Evolutionary conservation across 2,329 filamentous ascomycete species (phyloP).

Genomic region (Simplicillium aogashimaense): DNA sequence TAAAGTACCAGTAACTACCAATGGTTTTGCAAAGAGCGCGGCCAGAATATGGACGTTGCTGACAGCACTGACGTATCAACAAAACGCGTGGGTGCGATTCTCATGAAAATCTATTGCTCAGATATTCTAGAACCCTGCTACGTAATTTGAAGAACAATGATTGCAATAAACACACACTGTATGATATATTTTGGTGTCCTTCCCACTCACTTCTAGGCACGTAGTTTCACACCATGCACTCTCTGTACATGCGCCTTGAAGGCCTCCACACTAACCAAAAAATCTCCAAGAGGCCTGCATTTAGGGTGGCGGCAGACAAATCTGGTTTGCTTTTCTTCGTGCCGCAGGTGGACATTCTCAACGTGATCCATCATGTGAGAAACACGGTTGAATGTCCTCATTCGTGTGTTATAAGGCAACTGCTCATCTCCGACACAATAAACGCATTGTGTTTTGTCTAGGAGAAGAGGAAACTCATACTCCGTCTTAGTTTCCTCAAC

Average conservation of each 20-base stretch:
- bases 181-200: no score
- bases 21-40: no score
- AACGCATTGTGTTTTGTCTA: conserved; percentile 6
- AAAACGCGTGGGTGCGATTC: no score
- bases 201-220: not conserved
- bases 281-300: conserved; percentile 5
- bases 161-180: no score
- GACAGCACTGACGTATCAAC: no score
- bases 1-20: no score
- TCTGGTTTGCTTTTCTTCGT: not conserved
- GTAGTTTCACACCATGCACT: conserved; percentile 5
- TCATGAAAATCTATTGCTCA: no score
- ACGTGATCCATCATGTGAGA: conserved; percentile 7
- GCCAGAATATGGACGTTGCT: no score
- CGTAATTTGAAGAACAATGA: no score
- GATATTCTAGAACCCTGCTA: no score
- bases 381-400: conserved; percentile 4
- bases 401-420: not conserved
- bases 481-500: not conserved
- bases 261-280: conserved; percentile 3
- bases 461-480: conserved; percentile 4
- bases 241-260: conserved; percentile 6
- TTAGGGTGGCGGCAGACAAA: conserved; percentile 6
- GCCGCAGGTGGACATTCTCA: conserved; percentile 6
- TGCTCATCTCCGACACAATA: conserved; percentile 6